Evolutionary conservation across 1,284 basidiomycete species (phyloP).

Genomic region (Singerocomus inundabilis): DNA sequence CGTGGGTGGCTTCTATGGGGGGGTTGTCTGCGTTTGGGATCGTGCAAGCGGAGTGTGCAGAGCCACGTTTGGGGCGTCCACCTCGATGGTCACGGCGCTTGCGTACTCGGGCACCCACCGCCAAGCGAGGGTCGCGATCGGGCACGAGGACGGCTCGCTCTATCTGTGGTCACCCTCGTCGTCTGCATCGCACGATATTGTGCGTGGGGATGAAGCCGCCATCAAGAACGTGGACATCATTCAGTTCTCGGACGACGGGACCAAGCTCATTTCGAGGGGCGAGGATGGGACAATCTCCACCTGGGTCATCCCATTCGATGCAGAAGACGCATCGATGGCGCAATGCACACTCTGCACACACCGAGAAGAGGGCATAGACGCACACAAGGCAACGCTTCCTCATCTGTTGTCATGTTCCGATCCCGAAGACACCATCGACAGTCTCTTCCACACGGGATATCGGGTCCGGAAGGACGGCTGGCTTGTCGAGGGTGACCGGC

Average conservation of each 20-base stretch:
- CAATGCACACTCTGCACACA: constrained; percentile 1
- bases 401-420: constrained; percentile 13
- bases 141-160: constrained; percentile 20
- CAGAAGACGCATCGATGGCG: not conserved
- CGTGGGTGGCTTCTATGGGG: constrained; percentile 16
- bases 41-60: constrained; percentile 13
- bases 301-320: constrained; percentile 8
- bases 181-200: constrained; percentile 13
- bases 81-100: constrained; percentile 18
- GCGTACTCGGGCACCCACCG: not conserved
- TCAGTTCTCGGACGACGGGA: constrained; percentile 12
- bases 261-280: constrained; percentile 10
- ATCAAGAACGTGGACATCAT: constrained; percentile 8
- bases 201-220: constrained; percentile 2
- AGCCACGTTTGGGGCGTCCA: constrained; percentile 5
- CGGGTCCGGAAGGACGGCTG: constrained; percentile 14
- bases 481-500: constrained; percentile 10
- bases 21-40: constrained; percentile 21
- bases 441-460: constrained; percentile 8
- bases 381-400: not conserved
- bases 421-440: constrained; percentile 12
- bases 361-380: not conserved
- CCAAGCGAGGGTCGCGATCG: constrained; percentile 10
- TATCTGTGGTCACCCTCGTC: constrained; percentile 19
- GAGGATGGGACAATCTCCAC: constrained; percentile 9